Base-by-base conservation (phyloP, 495 filamentous ascomycete species). In the Penicillium bialowiezense region DNA sequence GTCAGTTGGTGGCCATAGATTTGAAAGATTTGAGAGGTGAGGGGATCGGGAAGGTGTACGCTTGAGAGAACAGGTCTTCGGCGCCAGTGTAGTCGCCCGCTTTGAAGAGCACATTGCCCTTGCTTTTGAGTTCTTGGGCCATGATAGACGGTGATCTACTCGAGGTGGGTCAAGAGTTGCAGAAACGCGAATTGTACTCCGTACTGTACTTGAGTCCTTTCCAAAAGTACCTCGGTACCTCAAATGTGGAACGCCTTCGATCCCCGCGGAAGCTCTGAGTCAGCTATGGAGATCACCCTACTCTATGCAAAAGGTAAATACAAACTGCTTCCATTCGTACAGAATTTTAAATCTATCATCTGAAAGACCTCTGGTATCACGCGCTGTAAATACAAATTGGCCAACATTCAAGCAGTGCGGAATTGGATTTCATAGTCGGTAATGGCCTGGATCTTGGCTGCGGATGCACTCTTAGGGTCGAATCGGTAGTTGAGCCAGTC, bases 401-500 rank as follows among this genome's bases (percentile, higher is more conserved):
- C n/a, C n/a, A n/a, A n/a, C n/a, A n/a, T n/a, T n/a, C n/a, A n/a
- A n/a, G 51, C 46, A n/a, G 51, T 58, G 14, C 56, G 50, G 36
- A 76, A 65, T 68, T 81, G 64, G 59, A 70, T 72, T 72, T 93
- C 89, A 59, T 89, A 83, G 48, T 90, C 75, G 52, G 71, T 77
- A 62, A 93, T 93, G 14, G 74, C 88, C 60, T 82, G 72, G 49
- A 91, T 87, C 74, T 92, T 91, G 32, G 77, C 77, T 13, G 86
- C 87, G 62, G 84, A 89, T 14, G 77, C 74, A 58, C 85, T 87
- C 48, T 72, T 77, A 48, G 82, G 76, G 67, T 95, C 89, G 68
- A 92, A 95, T 39, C 83, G 75, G 67, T 91, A 92, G 41, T 81
- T 85, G 35, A 95, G 60, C 87, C 87, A 95, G 73, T 92, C 89